These are phyloP conservation scores for Aspergillus luchuensis DNA, from an alignment of 2,329 filamentous ascomycete species.

Conservation along the genomic window DNA sequence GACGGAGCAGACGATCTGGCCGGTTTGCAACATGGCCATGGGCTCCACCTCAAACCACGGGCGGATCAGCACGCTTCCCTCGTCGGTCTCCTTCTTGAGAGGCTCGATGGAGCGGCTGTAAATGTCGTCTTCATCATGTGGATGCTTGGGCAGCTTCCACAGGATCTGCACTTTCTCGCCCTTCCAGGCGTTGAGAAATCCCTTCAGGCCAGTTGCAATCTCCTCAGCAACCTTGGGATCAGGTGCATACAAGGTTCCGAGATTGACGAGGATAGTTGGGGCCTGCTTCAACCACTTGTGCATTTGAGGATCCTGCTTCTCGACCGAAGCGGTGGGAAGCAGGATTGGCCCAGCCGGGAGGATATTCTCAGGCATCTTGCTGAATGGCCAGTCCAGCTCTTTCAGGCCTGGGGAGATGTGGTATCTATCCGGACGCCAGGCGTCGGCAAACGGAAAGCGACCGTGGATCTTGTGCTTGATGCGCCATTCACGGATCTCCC, in stretches of 20 bases:
- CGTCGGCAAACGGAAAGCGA: conserved; percentile 31
- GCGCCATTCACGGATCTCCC: conserved; percentile 27
- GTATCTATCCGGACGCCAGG: conserved; percentile 29
- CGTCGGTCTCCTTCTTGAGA: conserved; percentile 25
- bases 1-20: conserved; percentile 43
- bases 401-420: conserved; percentile 34
- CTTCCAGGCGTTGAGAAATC: conserved; percentile 36
- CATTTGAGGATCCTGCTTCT: conserved; percentile 46
- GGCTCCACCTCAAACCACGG: conserved; percentile 50
- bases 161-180: conserved; percentile 36
- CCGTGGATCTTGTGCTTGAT: conserved; percentile 30
- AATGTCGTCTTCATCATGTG: conserved; percentile 23
- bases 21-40: conserved; percentile 34
- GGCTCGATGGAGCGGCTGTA: conserved; percentile 28
- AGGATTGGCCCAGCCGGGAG: conserved; percentile 53
- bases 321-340: conserved; percentile 35
- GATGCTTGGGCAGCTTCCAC: conserved; percentile 42
- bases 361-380: conserved; percentile 43
- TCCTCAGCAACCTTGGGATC: conserved; percentile 40
- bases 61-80: conserved; percentile 40
- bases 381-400: conserved; percentile 46
- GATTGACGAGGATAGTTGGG: conserved; percentile 53
- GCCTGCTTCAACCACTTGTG: conserved; percentile 45
- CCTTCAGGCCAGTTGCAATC: conserved; percentile 42
- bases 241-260: conserved; percentile 46